Evolutionary conservation across 805 yeast genomes (phyloP).

Genomic region (Cyberlindnera veronae): DNA sequence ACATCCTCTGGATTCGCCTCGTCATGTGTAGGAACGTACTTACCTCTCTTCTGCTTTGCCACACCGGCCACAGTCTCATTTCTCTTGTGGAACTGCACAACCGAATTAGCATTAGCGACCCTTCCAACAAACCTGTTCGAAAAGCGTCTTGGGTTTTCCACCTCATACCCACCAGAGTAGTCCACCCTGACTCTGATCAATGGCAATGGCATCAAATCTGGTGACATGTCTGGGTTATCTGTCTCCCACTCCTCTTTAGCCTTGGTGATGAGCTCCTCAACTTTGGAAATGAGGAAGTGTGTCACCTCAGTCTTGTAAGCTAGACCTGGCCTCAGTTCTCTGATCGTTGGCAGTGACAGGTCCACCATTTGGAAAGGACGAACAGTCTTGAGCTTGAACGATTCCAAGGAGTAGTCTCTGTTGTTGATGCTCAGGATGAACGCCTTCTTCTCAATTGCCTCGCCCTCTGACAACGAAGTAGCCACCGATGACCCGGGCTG

Average conservation of each 20-base stretch:
- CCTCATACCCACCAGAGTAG: constrained; percentile 85
- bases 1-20: constrained; percentile 36
- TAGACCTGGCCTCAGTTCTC: constrained; percentile 56
- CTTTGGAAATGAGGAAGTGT: constrained; percentile 55
- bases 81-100: constrained; percentile 64
- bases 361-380: constrained; percentile 81
- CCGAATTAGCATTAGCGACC: constrained; percentile 89
- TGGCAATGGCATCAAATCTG: constrained; percentile 62
- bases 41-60: constrained; percentile 7
- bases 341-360: constrained; percentile 47
- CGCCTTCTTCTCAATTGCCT: constrained; percentile 68
- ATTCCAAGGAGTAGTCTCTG: constrained; percentile 50
- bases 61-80: constrained; percentile 23
- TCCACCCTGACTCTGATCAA: constrained; percentile 80
- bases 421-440: constrained; percentile 68
- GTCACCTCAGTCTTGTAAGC: constrained; percentile 60
- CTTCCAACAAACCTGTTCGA: constrained; percentile 86
- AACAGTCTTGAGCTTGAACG: constrained; percentile 63
- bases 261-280: constrained; percentile 59
- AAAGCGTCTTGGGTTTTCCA: constrained; percentile 85
- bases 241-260: constrained; percentile 51
- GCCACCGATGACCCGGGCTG: constrained; percentile 96
- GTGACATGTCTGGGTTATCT: constrained; percentile 30
- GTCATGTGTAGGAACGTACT: constrained; percentile 3
- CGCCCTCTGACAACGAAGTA: constrained; percentile 84